A percentile compares a stretch with the other conserved stretches of the same genome.
Conservation (phyloP, 1,139 yeast genomes). For the Pichia sp. region DNA sequence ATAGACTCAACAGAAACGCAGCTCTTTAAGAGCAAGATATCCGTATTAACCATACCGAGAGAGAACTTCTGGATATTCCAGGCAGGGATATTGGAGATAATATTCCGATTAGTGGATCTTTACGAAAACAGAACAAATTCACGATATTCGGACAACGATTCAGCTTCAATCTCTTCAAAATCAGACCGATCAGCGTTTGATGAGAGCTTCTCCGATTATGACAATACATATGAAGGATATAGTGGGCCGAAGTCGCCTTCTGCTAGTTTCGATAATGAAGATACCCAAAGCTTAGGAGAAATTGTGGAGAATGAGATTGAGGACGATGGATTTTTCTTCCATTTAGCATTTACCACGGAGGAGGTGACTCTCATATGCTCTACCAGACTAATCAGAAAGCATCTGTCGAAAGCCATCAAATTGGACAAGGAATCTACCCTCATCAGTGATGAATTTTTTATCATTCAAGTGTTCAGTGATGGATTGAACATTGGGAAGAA, state of each 20-base stretch:
- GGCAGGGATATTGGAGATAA: constrained; percentile 37
- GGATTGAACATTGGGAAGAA: constrained; percentile 50
- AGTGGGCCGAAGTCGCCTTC: constrained; percentile 3
- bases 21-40: constrained; percentile 37
- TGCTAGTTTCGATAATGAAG: constrained; percentile 1
- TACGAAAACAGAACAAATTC: constrained; percentile 16
- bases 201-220: no score
- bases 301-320: constrained; percentile 3
- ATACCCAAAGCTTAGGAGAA: not conserved
- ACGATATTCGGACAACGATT: constrained; percentile 14
- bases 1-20: constrained; percentile 35
- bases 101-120: constrained; percentile 23
- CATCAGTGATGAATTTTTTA: constrained; percentile 42
- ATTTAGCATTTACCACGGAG: constrained; percentile 45
- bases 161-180: constrained; percentile 5
- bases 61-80: constrained; percentile 44
- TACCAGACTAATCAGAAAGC: constrained; percentile 18
- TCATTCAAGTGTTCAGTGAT: constrained; percentile 56
- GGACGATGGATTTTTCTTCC: constrained; percentile 37
- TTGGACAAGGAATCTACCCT: constrained; percentile 25
- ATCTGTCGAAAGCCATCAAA: constrained; percentile 18
- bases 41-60: constrained; percentile 43
- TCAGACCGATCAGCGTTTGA: constrained; percentile 15
- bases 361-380: constrained; percentile 49
- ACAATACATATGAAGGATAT: constrained; percentile 2